phyloP scores from a whole-genome alignment of 257 asterid genomes.

The Cordia subcordata region DNA sequence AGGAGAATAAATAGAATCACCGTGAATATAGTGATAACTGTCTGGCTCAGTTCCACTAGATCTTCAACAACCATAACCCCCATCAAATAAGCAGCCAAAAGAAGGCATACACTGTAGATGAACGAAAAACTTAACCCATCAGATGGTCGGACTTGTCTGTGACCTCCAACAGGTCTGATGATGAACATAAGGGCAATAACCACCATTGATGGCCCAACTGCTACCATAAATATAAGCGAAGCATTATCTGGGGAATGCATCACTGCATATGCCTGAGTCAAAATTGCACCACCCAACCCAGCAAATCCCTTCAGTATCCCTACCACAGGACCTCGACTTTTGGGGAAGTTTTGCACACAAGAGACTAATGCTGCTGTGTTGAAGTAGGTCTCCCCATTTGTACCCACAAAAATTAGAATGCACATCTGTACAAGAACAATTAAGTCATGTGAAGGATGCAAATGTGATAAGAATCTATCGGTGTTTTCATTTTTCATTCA shows the following conservation, averaged over 20 bases:
- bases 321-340: constrained; percentile 48
- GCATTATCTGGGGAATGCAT: constrained; percentile 48
- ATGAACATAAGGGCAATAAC: constrained; percentile 42
- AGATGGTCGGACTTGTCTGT: constrained; percentile 42
- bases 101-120: constrained; percentile 38
- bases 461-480: not conserved
- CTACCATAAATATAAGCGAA: constrained; percentile 49
- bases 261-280: constrained; percentile 40
- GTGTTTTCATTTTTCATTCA: not conserved
- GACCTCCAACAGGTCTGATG: constrained; percentile 55
- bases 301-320: constrained; percentile 56
- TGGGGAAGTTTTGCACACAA: constrained; percentile 53
- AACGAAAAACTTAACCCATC: constrained; percentile 44
- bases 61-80: constrained; percentile 60
- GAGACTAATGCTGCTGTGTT: constrained; percentile 51
- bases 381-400: constrained; percentile 57
- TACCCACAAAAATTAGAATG: constrained; percentile 44
- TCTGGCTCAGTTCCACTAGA: constrained; percentile 35
- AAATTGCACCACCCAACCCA: constrained; percentile 49
- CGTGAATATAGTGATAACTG: constrained; percentile 27
- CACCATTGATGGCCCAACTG: constrained; percentile 51
- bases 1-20: constrained; percentile 32
- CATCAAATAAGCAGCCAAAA: constrained; percentile 56
- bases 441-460: not conserved
- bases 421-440: constrained; percentile 38